Evolutionary conservation across 139 green algal species (phyloP).

Genomic region (Ulvella scutata): DNA sequence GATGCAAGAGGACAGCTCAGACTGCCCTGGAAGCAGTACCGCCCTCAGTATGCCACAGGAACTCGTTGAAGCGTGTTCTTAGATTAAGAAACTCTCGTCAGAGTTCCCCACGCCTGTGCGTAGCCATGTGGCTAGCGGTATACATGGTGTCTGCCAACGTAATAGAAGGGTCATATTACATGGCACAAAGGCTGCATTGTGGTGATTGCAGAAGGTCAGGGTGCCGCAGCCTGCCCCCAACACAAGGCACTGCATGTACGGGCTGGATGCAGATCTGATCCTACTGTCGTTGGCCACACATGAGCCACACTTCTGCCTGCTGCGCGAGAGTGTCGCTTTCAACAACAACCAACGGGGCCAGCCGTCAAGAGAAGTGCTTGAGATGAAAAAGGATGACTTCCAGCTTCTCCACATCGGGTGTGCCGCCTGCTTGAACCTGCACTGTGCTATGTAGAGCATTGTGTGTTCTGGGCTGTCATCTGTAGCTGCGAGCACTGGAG

Average conservation of each 20-base stretch:
- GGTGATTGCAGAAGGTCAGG: background rate
- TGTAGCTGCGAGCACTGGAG: no score
- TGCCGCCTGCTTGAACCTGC: background rate
- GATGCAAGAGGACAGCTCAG: no score
- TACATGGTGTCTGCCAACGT: no score
- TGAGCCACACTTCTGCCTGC: slow-evolving; percentile 90
- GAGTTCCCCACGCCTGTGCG: no score
- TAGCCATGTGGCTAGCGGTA: no score
- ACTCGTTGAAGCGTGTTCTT: no score
- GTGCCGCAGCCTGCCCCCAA: background rate
- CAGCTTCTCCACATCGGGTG: slow-evolving; percentile 81
- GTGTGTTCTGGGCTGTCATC: no score
- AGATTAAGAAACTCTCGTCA: no score
- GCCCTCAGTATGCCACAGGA: no score
- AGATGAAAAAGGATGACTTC: slow-evolving; percentile 82
- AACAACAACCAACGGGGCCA: slow-evolving; percentile 48
- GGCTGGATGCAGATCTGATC: slow-evolving; percentile 89
- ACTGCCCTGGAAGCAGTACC: no score
- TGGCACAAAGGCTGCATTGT: no score
- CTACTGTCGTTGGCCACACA: slow-evolving; percentile 91
- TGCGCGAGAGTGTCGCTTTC: slow-evolving; percentile 69
- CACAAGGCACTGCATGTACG: slow-evolving; percentile 82
- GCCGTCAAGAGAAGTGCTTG: slow-evolving; percentile 64
- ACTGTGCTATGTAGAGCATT: background rate
- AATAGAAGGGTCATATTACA: no score